These are phyloP conservation scores for Trichoderma guizhouense DNA, from an alignment of 2,329 filamentous ascomycete species.

Conservation along the genomic window DNA sequence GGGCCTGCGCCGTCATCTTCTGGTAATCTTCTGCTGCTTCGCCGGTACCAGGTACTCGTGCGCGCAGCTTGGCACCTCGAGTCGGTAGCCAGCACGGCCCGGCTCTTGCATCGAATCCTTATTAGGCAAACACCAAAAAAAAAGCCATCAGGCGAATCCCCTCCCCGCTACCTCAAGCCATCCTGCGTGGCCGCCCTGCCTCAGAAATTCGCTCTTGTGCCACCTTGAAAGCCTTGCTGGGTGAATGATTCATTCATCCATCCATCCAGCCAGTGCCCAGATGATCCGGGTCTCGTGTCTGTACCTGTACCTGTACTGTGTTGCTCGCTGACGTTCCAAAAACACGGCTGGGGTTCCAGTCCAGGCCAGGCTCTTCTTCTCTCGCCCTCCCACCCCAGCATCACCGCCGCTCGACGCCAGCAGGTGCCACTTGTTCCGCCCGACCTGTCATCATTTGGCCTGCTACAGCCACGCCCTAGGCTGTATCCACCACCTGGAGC, in stretches of 20 bases:
- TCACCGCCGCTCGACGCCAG: slow-evolving; percentile 19
- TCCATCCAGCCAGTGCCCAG: not conserved
- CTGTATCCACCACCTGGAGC: not conserved
- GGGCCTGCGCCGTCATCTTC: not conserved
- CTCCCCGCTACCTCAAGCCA: not conserved
- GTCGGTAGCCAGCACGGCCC: not conserved
- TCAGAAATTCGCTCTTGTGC: not conserved
- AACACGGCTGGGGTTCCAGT: not conserved
- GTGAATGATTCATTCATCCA: not conserved
- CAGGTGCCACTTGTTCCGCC: slow-evolving; percentile 20
- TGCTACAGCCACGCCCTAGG: slow-evolving; percentile 19
- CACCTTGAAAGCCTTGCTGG: not conserved
- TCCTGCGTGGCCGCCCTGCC: not conserved
- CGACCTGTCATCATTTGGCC: slow-evolving; percentile 20
- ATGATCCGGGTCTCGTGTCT: not conserved
- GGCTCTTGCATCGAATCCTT: slow-evolving; percentile 8
- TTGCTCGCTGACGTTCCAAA: not conserved
- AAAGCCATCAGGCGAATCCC: not conserved
- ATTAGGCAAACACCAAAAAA: slow-evolving; percentile 6
- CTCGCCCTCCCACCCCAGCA: slow-evolving; percentile 3
- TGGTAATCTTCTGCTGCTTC: not conserved
- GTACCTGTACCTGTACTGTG: not conserved
- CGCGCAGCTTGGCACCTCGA: not conserved
- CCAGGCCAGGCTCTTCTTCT: not conserved
- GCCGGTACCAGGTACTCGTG: not conserved